Evolutionary conservation across 1,284 basidiomycete species (phyloP).

Genomic region (Moniliophthora roreri): DNA sequence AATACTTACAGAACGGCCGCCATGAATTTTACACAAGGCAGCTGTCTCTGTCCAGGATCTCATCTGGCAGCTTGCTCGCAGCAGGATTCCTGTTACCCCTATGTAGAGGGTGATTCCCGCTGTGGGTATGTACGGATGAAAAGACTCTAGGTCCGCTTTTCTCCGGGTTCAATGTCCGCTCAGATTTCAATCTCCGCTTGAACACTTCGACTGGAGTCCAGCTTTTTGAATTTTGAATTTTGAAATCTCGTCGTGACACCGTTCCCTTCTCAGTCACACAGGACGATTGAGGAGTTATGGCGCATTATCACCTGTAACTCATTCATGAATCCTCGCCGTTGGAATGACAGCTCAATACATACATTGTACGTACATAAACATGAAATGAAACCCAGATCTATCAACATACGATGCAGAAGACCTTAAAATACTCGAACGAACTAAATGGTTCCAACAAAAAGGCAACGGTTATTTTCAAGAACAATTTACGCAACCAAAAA

Average conservation of each 20-base stretch:
- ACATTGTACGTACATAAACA: constrained; percentile 39
- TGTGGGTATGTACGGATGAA: too few relatives aligned
- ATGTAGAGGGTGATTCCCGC: too few relatives aligned
- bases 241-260: background rate
- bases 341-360: constrained; percentile 24
- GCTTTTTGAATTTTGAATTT: background rate
- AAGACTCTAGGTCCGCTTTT: too few relatives aligned
- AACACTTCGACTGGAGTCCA: too few relatives aligned
- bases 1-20: too few relatives aligned
- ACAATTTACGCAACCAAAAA: constrained; percentile 37
- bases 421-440: constrained; percentile 20
- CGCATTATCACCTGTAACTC: constrained; percentile 22
- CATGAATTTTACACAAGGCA: too few relatives aligned
- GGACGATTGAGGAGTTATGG: constrained; percentile 47
- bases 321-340: background rate
- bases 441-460: constrained; percentile 17
- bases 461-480: constrained; percentile 28
- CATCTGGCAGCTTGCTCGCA: too few relatives aligned
- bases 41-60: too few relatives aligned
- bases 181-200: too few relatives aligned
- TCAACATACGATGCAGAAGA: constrained; percentile 20
- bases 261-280: constrained; percentile 34
- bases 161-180: too few relatives aligned
- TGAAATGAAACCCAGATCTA: constrained; percentile 15
- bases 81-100: too few relatives aligned